Conservation (phyloP, 352 stramenopile species). For the Phytophthora fragariae region DNA sequence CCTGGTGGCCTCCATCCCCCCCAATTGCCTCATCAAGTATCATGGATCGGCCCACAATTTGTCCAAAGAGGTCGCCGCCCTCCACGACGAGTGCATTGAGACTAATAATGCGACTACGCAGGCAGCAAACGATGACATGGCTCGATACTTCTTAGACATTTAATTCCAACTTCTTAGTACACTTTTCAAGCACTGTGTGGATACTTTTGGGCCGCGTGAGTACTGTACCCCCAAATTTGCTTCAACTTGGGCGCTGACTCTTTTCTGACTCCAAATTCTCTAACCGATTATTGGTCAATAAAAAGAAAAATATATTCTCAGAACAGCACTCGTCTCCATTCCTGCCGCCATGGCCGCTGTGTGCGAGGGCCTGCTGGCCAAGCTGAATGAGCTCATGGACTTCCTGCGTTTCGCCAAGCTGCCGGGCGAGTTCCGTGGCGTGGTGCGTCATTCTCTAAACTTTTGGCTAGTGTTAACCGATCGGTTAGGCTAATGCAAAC, state of each 20-base stretch:
- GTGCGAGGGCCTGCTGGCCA: conserved; percentile 79
- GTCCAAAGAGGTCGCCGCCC: conserved; percentile 19
- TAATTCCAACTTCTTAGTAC: conserved; percentile 1
- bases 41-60: conserved; percentile 34
- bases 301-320: conserved; percentile 8
- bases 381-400: conserved; percentile 88
- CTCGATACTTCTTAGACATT: conserved; percentile 27
- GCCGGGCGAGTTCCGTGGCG: conserved; percentile 58
- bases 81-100: conserved; percentile 31
- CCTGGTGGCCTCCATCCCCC: conserved; percentile 23
- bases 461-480: conserved; percentile 5
- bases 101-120: neutral
- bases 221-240: neutral
- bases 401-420: conserved; percentile 76
- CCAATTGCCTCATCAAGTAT: conserved; percentile 37
- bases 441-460: conserved; percentile 39
- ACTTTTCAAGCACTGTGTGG: too few relatives aligned
- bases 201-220: neutral
- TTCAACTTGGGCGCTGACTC: conserved; percentile 24
- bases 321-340: neutral
- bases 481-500: neutral
- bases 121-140: conserved; percentile 20
- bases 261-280: conserved; percentile 17
- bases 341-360: conserved; percentile 38
- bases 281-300: neutral